phyloP scores from a whole-genome alignment of 768 basidiomycete species.

The Harrya chromipes region DNA sequence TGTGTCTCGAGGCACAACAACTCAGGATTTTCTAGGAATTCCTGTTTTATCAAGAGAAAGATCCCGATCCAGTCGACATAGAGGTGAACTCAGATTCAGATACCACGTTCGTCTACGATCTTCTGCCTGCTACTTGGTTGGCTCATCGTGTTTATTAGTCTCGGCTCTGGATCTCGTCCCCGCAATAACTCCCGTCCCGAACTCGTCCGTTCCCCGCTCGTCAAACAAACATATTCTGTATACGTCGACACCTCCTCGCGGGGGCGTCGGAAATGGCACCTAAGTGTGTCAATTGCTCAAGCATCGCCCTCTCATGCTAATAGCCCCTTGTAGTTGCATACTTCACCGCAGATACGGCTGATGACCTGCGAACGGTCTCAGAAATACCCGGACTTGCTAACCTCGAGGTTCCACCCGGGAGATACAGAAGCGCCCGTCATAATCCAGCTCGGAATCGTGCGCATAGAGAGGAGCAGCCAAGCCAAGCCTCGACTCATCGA shows the following conservation, averaged over 20 bases:
- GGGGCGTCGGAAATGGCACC: constrained; percentile 78
- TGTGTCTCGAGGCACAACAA: not conserved
- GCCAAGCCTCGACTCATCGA: constrained; percentile 14
- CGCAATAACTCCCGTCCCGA: constrained; percentile 27
- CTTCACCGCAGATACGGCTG: constrained; percentile 61
- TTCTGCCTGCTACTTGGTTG: not conserved
- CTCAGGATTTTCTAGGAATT: constrained; percentile 53
- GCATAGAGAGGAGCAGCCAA: constrained; percentile 24
- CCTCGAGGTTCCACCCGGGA: constrained; percentile 55
- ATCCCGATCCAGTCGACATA: constrained; percentile 46
- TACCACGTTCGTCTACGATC: constrained; percentile 38
- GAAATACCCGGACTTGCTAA: constrained; percentile 52
- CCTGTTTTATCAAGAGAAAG: constrained; percentile 70
- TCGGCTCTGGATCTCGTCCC: constrained; percentile 29
- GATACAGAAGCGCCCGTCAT: constrained; percentile 64
- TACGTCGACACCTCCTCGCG: constrained; percentile 59
- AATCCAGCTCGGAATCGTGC: constrained; percentile 44
- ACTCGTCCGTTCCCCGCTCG: constrained; percentile 46
- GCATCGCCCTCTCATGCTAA: constrained; percentile 3
- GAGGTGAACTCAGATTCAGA: constrained; percentile 51
- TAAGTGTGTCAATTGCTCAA: constrained; percentile 48
- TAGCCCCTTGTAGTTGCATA: constrained; percentile 57
- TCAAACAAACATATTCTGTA: constrained; percentile 82
- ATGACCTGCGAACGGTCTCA: constrained; percentile 56
- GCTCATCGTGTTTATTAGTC: constrained; percentile 19